Percentiles rank a stretch among this genome's conserved stretches.
These are phyloP conservation scores for Brachypodium distachyon DNA, from an alignment of 202 grass and related monocot species.

Conservation along the genomic window DNA sequence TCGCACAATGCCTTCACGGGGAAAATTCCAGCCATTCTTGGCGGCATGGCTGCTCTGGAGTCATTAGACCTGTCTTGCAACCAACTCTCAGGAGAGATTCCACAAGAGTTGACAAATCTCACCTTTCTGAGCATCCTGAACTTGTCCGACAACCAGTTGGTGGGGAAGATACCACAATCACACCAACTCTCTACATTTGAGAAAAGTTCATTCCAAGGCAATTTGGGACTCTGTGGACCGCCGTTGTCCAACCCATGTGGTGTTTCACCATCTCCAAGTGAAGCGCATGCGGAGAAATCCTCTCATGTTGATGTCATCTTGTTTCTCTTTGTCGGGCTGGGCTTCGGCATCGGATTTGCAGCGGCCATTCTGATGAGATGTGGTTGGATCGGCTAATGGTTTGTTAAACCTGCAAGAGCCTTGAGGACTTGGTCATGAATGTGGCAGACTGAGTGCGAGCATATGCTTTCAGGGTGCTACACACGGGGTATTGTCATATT, in stretches of 20 bases:
- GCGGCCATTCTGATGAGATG: background rate
- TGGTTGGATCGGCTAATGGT: background rate
- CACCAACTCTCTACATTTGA: conserved; percentile 41
- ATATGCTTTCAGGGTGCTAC: background rate
- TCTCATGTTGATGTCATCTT: conserved; percentile 16
- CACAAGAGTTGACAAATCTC: conserved; percentile 20
- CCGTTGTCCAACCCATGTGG: conserved; percentile 33
- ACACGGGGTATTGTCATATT: background rate
- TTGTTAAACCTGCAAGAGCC: background rate
- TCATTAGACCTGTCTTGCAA: conserved; percentile 52
- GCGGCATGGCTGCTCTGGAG: conserved; percentile 27
- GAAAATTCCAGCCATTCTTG: conserved; percentile 31
- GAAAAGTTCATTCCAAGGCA: conserved; percentile 26
- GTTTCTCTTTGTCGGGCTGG: conserved; percentile 30
- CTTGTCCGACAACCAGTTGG: conserved; percentile 38
- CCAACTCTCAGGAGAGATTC: conserved; percentile 34
- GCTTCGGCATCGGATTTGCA: conserved; percentile 30
- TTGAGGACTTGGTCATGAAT: background rate
- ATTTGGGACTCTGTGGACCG: conserved; percentile 22
- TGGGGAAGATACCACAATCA: conserved; percentile 24
- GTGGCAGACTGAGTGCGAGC: background rate
- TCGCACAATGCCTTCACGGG: conserved; percentile 36
- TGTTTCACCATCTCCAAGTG: background rate
- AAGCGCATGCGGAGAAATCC: background rate
- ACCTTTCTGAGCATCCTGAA: conserved; percentile 36